phyloP scores from a whole-genome alignment of 345 rosid genomes.

The Laguncularia racemosa region DNA sequence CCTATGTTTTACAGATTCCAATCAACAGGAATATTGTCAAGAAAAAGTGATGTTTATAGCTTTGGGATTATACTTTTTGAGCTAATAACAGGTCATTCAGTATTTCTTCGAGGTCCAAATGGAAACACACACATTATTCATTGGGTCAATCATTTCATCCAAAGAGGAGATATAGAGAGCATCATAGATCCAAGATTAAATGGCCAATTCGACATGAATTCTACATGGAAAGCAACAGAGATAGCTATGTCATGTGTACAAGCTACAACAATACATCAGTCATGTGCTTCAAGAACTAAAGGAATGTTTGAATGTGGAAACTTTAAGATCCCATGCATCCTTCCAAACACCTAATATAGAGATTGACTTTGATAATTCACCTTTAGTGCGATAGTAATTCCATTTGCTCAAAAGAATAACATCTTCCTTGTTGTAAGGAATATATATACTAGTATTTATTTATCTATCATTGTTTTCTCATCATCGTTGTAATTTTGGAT shows the following conservation, averaged over 20 bases:
- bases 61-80: slow-evolving; percentile 19
- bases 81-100: slow-evolving; percentile 26
- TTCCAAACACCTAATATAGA: no score
- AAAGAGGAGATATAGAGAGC: slow-evolving; percentile 19
- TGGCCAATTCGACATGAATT: slow-evolving; percentile 9
- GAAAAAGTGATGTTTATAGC: slow-evolving; percentile 25
- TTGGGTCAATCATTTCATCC: slow-evolving; percentile 10
- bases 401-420: no score
- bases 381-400: no score
- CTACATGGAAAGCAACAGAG: slow-evolving; percentile 22
- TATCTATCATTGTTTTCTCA: no score
- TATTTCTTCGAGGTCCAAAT: slow-evolving; percentile 5
- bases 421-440: no score
- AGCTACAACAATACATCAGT: slow-evolving; percentile 14
- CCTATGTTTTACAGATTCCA: slow-evolving; percentile 10
- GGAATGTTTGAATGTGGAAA: slow-evolving; percentile 10
- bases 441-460: no score
- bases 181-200: slow-evolving; percentile 18
- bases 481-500: no score
- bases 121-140: slow-evolving; percentile 8
- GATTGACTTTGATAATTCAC: no score
- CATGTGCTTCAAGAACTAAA: slow-evolving; percentile 13
- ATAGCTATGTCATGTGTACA: slow-evolving; percentile 14
- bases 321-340: no score
- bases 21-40: slow-evolving; percentile 5